phyloP scores from a whole-genome alignment of 257 asterid species.

The Knoxia roxburghii region DNA sequence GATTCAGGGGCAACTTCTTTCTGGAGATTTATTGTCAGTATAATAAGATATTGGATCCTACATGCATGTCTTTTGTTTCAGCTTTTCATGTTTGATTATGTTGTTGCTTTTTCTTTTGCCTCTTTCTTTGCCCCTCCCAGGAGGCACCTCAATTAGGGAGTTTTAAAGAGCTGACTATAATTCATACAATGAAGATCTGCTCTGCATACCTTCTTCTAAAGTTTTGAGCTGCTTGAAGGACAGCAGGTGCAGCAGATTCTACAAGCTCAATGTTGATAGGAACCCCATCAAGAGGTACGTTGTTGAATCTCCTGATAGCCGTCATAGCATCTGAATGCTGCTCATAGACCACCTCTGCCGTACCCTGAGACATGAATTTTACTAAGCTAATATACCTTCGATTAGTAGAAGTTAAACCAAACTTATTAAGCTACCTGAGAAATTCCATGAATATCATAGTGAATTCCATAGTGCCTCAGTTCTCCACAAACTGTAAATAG shows the following conservation, averaged over 20 bases:
- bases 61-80: background rate
- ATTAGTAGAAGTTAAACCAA: background rate
- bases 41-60: background rate
- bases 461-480: slow-evolving; percentile 33
- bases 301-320: slow-evolving; percentile 54
- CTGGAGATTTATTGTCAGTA: background rate
- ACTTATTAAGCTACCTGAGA: slow-evolving; percentile 33
- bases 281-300: slow-evolving; percentile 65
- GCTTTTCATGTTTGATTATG: background rate
- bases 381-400: background rate
- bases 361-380: slow-evolving; percentile 21
- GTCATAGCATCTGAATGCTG: slow-evolving; percentile 67
- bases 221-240: slow-evolving; percentile 26
- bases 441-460: slow-evolving; percentile 44
- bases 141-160: background rate
- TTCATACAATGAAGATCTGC: background rate
- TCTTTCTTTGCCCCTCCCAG: background rate
- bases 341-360: slow-evolving; percentile 48
- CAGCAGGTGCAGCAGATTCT: slow-evolving; percentile 33
- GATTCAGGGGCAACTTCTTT: background rate
- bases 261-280: slow-evolving; percentile 61
- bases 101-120: too few species aligned
- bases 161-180: background rate
- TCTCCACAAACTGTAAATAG: slow-evolving; percentile 48
- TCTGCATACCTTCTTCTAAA: slow-evolving; percentile 43